phyloP scores from a whole-genome alignment of 1,284 basidiomycete species.

The Fomitopsis palustris region DNA sequence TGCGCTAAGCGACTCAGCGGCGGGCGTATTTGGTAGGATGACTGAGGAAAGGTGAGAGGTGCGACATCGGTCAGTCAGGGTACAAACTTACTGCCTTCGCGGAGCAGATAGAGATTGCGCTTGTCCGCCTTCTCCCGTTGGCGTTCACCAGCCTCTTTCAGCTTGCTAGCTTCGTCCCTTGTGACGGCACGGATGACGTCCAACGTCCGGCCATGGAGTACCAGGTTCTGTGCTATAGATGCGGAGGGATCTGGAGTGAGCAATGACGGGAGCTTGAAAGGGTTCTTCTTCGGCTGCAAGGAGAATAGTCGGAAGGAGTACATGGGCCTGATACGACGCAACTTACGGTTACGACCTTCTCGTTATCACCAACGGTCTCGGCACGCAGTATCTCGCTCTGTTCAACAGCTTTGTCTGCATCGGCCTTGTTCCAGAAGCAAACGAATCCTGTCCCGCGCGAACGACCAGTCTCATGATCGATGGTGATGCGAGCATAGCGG shows the following conservation, averaged over 20 bases:
- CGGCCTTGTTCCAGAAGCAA: conserved; percentile 94
- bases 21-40: conserved; percentile 82
- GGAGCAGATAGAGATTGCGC: conserved; percentile 92
- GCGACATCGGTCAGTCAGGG: neutral
- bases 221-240: conserved; percentile 77
- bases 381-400: conserved; percentile 74
- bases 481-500: conserved; percentile 89
- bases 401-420: conserved; percentile 83
- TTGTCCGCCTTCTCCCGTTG: conserved; percentile 90
- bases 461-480: conserved; percentile 82
- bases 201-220: conserved; percentile 90
- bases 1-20: conserved; percentile 63
- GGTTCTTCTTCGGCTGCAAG: conserved; percentile 65
- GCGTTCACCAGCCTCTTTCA: conserved; percentile 85
- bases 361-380: conserved; percentile 51
- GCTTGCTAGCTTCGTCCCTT: conserved; percentile 79
- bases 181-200: conserved; percentile 92
- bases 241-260: conserved; percentile 95
- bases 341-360: conserved; percentile 29
- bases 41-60: conserved; percentile 43
- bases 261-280: conserved; percentile 83
- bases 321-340: neutral
- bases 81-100: conserved; percentile 80
- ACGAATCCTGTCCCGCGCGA: conserved; percentile 96
- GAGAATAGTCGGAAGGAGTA: conserved; percentile 4